Evolutionary conservation across 1,139 yeast species (phyloP), one percentile per base, ranked within the genome.

Genomic region (Zhuliangozyma blackwelliae): DNA sequence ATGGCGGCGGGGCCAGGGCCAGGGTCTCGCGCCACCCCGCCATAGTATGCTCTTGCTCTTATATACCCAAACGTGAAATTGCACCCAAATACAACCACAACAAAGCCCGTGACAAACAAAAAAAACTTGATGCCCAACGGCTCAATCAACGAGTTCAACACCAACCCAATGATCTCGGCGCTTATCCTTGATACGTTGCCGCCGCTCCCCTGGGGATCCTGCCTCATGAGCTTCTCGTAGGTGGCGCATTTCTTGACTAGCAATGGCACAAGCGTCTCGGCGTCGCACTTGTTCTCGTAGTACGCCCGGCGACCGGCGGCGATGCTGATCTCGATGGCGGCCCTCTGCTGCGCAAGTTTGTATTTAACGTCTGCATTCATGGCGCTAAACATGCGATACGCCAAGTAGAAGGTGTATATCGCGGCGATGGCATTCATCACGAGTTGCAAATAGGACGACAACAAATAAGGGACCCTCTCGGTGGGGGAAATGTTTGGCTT

Each of bases 191-290:
- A 72, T 38, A 63, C 63, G 37, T 68, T 63, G 27, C 76, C 59
- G 52, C 62, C 43, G 44, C 66, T 51, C 44, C 55, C 49, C 30
- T 52, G 52, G 3, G 81, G 76, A 37, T 77, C 77, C 45, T 73
- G 75, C 36, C 65, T 65, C 80, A 81, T 79, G 49, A 90, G 82
- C 37, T 71, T 67, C 39, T 65, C 67, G 86, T 86, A 83, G 40
- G 68, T 65, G 21, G 66, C 63, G 53, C 92, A 83, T 30, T 69
- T 66, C 13, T 61, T 59, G 41, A 73, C 78, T 37, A 82, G 51
- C 2, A 80, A 82, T 0, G 89, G 85, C 0, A 73, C 79, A n/a
- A 77, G 59, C 3, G 66, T 58, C 4, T 65, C 77, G 2, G 82
- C 81, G 16, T 64, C 64, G 52, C 92, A 83, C 28, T 65, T 59